Evolutionary conservation across 768 basidiomycete species (phyloP), one percentile per base, ranked within the genome.

Genomic region (Holtermanniella nyarrowii): DNA sequence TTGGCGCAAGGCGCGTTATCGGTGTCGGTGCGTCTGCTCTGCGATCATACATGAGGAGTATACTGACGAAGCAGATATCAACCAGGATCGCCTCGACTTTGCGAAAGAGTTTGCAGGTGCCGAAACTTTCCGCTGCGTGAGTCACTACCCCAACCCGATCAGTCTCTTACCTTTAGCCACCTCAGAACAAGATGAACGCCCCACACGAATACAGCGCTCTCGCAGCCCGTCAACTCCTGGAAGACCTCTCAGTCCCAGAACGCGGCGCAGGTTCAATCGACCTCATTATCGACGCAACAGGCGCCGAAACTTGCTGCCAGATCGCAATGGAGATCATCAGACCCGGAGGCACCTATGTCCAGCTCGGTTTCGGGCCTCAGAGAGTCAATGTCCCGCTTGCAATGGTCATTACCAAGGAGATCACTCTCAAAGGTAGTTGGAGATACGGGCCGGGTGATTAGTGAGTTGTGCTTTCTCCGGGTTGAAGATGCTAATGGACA

Each of bases 281-380:
- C 72, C 75, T 95, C 26, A 84, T 93, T 52, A 75, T 95, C 44
- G 91, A 97, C 65, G 88, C 88, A 11, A 88, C 85, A 51, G 90
- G 91, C 23, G 90, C 91, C 2, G 88, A 93, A 70, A 82, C 82
- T 4, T 93, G 88, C 46, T 85, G 95, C 54, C 88, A 88, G 70
- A 90, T 86, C 42, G 88, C 80, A 11, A 73, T 89, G 56, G 79
- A 80, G 63, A 73, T 91, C 46, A 84, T 80, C 53, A 83, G 82
- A 73, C 73, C 78, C 27, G 87, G 88, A 22, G 72, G 73, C n/a
- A 72, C 59, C 5, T 61, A 55, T 50, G 62, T 70, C 10, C 66
- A 88, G 80, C 85, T 93, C 57, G 90, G 90, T 43, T 87, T 87
- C 82, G 91, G 90, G 14, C 76, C 77, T 44, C 78, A 85, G 5